Evolutionary conservation across 2,329 filamentous ascomycete species (phyloP), one percentile per base, ranked within the genome.

Genomic region (Aspergillus puulaauensis): DNA sequence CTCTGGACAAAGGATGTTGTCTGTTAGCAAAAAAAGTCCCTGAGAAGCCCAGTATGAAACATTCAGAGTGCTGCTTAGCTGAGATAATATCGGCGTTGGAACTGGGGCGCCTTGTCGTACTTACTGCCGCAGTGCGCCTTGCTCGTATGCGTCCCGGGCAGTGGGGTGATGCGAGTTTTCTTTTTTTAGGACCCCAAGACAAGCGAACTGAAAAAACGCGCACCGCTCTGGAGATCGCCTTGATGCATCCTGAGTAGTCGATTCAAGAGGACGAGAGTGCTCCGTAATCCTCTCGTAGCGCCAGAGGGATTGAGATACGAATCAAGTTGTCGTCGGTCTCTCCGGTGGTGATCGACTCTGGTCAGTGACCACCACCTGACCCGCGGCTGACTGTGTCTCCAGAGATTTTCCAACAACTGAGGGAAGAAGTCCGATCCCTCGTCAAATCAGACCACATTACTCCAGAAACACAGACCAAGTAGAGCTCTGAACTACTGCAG

Each of bases 311-410:
- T 17, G 52, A 31, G 52, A 39, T 46, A 14, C 41, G 21, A 53
- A 40, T 46, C 41, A 37, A 46, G 14, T 19, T 27, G 23, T 52
- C 35, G 50, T 67, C 65, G 65, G 65, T 51, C 58, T 64, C 64
- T 52, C 64, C 65, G 64, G 56, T 48, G 43, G 45, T 51, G 52
- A 59, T 57, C 56, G 31, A 45, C 52, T 57, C 31, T 47, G 46
- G 53, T 64, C 64, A 63, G 57, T 67, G 65, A 64, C 57, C 59
- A 63, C 58, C 35, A 37, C 35, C 35, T 45, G 23, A 47, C 44
- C 44, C 33, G 27, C 64, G 66, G 53, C 52, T 58, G 53, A 63
- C 59, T 60, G 39, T 39, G 41, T 46, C 43, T 33, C 49, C 44
- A 40, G 49, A 37, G 24, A 48, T 41, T 44, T 40, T 41, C 19